Evolutionary conservation across 2,329 filamentous ascomycete species (phyloP), one percentile per base, ranked within the genome.

Genomic region (Coniosporium tulheliwenetii): DNA sequence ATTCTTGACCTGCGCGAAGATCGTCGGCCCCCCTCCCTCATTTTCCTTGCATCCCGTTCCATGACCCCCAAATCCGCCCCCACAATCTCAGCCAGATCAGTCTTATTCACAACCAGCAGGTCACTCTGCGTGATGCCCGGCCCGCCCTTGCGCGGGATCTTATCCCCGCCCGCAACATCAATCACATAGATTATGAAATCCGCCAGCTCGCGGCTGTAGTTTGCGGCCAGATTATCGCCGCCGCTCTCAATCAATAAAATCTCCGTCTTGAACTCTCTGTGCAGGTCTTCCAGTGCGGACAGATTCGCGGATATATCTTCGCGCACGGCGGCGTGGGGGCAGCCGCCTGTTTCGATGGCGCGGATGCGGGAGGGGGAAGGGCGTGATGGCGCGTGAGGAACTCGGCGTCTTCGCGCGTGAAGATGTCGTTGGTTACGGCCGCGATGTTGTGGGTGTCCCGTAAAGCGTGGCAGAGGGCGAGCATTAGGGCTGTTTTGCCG

Each of bases 111-210:
- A 14, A 98, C 74, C 48, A 98, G 63, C 59, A 98, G 59, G 56
- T 98, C 91, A 52, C 83, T 91, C 65, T 95, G 89, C 5, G 91
- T 98, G 58, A 98, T 98, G 1, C 91, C 91, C 0, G 91, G 91
- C 0, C 91, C 91, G 26, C 91, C 91, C 66, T 98, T 98, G 26
- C 91, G 67, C 0, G 91, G 91, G 39, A 98, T 81, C 73, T 98
- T 98, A 62, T 98, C 91, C 10, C 91, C 91, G 15, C 91, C 91
- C 42, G 79, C 83, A 13, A 98, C 91, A 62, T 98, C 91, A 52
- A 98, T 96, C 29, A 98, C 91, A 60, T 98, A 98, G 63, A 98
- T 81, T 62, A 98, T 98, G 60, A 83, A 98, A 61, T 98, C 91
- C 1, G 91, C 91, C 48, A 98, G 69, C 64, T 98, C 91, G 43